phyloP scores from a whole-genome alignment of 2,329 filamentous ascomycete genomes.

The Fusarium duplospermum region DNA sequence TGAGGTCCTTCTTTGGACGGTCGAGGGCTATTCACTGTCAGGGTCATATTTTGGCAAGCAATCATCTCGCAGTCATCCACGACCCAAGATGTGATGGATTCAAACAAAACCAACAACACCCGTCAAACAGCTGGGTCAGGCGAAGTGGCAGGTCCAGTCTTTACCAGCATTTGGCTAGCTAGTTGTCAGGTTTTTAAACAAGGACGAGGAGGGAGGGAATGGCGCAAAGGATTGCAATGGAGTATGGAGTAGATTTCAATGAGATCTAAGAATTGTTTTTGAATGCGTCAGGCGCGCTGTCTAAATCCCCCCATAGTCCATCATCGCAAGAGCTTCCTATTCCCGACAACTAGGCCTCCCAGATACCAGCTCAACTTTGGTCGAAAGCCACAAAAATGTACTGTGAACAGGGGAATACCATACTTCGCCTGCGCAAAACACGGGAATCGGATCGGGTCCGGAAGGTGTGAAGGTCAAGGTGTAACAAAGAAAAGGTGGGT shows the following conservation, averaged over 20 bases:
- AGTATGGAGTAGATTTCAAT: constrained; percentile 44
- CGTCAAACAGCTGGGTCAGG: background rate
- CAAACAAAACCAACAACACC: constrained; percentile 1
- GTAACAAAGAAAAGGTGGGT: constrained; percentile 29
- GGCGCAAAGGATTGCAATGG: constrained; percentile 29
- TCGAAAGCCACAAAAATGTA: constrained; percentile 42
- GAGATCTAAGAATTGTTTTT: constrained; percentile 49
- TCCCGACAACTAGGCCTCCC: constrained; percentile 42
- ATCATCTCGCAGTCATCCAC: constrained; percentile 3
- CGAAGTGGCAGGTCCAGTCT: constrained; percentile 4
- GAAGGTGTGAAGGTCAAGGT: constrained; percentile 32
- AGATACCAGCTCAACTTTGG: constrained; percentile 36
- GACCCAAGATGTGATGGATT: constrained; percentile 1
- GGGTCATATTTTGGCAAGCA: background rate
- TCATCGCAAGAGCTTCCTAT: constrained; percentile 40
- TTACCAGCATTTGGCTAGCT: constrained; percentile 14
- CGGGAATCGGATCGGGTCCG: constrained; percentile 37
- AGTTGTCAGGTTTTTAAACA: constrained; percentile 1
- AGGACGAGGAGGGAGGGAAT: constrained; percentile 9
- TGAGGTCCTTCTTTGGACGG: background rate
- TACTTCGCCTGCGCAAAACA: constrained; percentile 46
- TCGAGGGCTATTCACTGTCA: background rate
- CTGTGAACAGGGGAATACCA: constrained; percentile 44
- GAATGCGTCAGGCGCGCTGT: constrained; percentile 47
- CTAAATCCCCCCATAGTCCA: constrained; percentile 44